Conservation (phyloP, 345 rosid species). For the Streptanthus diversifolius region DNA sequence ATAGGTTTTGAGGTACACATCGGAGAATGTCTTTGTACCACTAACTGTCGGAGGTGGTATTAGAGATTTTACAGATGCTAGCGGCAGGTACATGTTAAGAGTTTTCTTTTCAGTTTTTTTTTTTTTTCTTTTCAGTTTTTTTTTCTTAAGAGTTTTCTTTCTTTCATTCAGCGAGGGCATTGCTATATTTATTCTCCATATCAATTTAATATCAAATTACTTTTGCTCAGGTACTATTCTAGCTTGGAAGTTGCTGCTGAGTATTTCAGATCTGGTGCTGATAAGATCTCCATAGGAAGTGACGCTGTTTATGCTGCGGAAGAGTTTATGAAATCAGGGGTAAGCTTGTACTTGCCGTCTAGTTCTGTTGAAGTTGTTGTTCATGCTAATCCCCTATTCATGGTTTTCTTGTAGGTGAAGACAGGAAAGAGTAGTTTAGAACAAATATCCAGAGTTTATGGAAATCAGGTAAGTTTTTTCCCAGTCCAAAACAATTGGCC, state of each 20-base stretch:
- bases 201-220: background rate
- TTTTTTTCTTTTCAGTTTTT: conserved; percentile 5
- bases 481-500: background rate
- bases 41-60: conserved; percentile 99
- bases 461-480: conserved; percentile 71
- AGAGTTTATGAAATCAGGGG: conserved; percentile 75
- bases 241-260: conserved; percentile 98
- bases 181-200: background rate
- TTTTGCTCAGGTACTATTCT: conserved; percentile 67
- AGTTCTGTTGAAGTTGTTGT: background rate
- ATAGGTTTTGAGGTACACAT: conserved; percentile 84
- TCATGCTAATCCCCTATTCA: conserved; percentile 6
- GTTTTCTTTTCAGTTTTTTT: conserved; percentile 1
- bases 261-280: conserved; percentile 97
- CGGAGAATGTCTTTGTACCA: conserved; percentile 96
- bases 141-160: conserved; percentile 8
- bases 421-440: conserved; percentile 89
- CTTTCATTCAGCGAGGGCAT: background rate
- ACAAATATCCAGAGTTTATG: conserved; percentile 90
- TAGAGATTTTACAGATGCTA: conserved; percentile 91
- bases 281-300: conserved; percentile 93
- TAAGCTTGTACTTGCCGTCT: conserved; percentile 32
- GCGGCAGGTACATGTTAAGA: conserved; percentile 61
- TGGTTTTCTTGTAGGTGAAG: conserved; percentile 50
- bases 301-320: conserved; percentile 95